These are phyloP conservation scores for Nemania serpens DNA, from an alignment of 2,329 filamentous ascomycete genomes.

Conservation along the genomic window DNA sequence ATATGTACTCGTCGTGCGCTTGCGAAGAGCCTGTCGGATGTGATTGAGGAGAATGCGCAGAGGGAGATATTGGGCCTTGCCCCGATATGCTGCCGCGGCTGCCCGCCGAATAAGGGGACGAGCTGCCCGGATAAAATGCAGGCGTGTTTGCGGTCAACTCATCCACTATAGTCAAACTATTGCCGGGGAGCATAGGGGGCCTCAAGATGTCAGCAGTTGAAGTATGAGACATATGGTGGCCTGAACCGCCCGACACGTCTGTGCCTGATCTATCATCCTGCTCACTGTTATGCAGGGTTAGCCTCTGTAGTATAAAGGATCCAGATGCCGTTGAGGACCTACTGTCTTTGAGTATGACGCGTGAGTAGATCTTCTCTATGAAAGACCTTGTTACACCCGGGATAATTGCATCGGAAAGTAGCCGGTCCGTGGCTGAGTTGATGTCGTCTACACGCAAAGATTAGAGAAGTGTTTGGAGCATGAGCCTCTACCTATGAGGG, in stretches of 20 bases:
- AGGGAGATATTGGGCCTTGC: slow-evolving; percentile 37
- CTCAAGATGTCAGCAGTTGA: slow-evolving; percentile 28
- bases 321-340: slow-evolving; percentile 31
- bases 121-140: slow-evolving; percentile 27
- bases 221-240: slow-evolving; percentile 37
- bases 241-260: slow-evolving; percentile 33
- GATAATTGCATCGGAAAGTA: slow-evolving; percentile 54
- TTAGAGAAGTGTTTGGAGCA: slow-evolving; percentile 33
- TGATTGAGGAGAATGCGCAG: slow-evolving; percentile 15
- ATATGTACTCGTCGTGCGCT: slow-evolving; percentile 29
- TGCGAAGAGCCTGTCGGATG: slow-evolving; percentile 16
- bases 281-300: slow-evolving; percentile 43
- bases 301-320: slow-evolving; percentile 14
- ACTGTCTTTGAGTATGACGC: slow-evolving; percentile 61
- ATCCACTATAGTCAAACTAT: slow-evolving; percentile 28
- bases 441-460: slow-evolving; percentile 54
- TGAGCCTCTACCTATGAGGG: background rate
- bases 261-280: slow-evolving; percentile 49
- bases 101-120: slow-evolving; percentile 29
- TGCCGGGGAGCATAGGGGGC: slow-evolving; percentile 19
- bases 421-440: slow-evolving; percentile 64
- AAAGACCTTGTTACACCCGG: slow-evolving; percentile 61
- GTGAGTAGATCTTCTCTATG: slow-evolving; percentile 63
- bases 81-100: slow-evolving; percentile 32
- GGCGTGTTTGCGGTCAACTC: slow-evolving; percentile 32